Evolutionary conservation across 2,329 filamentous ascomycete genomes (phyloP).

Genomic region (Colletotrichum aenigma): DNA sequence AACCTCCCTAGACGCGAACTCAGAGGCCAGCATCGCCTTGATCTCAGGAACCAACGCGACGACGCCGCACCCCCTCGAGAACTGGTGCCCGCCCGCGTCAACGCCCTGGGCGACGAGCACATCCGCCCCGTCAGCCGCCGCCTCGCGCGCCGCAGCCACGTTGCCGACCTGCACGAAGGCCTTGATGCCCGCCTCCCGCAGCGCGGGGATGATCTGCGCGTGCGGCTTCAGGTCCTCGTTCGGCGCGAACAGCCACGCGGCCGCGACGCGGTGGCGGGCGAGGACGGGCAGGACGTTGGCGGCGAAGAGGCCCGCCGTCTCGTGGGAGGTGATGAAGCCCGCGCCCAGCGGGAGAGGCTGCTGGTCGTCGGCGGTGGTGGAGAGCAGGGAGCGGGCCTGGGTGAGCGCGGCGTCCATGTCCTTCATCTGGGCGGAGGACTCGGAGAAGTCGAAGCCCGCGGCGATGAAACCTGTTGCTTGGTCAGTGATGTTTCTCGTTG

Average conservation of each 20-base stretch:
- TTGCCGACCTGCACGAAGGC: conserved; percentile 68
- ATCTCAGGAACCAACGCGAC: conserved; percentile 64
- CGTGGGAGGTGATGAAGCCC: conserved; percentile 65
- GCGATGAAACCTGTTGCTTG: conserved; percentile 35
- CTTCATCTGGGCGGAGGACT: conserved; percentile 32
- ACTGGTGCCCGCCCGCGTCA: conserved; percentile 70
- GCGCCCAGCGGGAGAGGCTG: conserved; percentile 56
- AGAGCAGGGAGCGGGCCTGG: conserved; percentile 31
- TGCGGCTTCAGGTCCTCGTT: conserved; percentile 43
- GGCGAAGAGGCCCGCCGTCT: conserved; percentile 41
- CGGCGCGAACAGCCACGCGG: conserved; percentile 72
- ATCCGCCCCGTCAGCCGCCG: conserved; percentile 54
- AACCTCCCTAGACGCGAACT: conserved; percentile 37
- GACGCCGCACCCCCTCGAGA: conserved; percentile 56
- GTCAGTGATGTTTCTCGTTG: neutral
- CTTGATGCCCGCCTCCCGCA: conserved; percentile 41
- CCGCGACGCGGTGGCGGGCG: conserved; percentile 55
- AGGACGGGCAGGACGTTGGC: conserved; percentile 56
- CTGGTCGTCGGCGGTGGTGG: conserved; percentile 14
- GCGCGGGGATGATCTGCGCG: conserved; percentile 36
- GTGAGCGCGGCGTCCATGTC: conserved; percentile 35
- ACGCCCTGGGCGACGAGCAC: conserved; percentile 66
- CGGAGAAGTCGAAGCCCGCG: conserved; percentile 31
- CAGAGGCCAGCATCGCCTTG: conserved; percentile 44
- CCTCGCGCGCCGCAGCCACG: conserved; percentile 57